phyloP scores from a whole-genome alignment of 2,329 filamentous ascomycete species.

The Aureobasidium sp. region DNA sequence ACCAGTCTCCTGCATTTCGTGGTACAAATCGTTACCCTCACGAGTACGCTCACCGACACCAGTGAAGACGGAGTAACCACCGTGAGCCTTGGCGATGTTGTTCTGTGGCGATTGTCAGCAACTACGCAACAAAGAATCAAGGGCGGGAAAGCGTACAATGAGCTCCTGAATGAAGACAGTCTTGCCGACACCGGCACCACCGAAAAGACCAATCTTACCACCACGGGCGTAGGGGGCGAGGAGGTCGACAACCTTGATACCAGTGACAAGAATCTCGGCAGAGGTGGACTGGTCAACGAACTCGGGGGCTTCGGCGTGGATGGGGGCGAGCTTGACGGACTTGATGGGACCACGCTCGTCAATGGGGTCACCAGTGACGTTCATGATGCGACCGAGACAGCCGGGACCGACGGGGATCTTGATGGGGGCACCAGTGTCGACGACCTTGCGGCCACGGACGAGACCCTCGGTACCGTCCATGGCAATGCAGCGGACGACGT shows the following conservation, averaged over 20 bases:
- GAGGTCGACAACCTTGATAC: conserved; percentile 99
- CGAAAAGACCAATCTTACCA: conserved; percentile 99
- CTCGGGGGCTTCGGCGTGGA: conserved; percentile 85
- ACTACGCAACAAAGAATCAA: neutral
- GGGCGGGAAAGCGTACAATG: conserved; percentile 52
- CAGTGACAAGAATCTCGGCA: conserved; percentile 93
- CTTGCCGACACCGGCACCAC: conserved; percentile 99
- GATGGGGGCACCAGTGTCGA: conserved; percentile 90
- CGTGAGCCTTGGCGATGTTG: conserved; percentile 99
- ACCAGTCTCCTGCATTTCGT: conserved; percentile 99
- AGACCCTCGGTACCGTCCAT: conserved; percentile 99
- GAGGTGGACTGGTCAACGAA: conserved; percentile 95
- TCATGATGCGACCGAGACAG: conserved; percentile 98
- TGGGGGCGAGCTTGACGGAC: conserved; percentile 74
- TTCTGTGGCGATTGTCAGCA: conserved; percentile 46
- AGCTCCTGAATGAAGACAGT: conserved; percentile 99
- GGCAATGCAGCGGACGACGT: conserved; percentile 98
- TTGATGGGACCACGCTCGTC: conserved; percentile 99
- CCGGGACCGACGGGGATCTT: conserved; percentile 88
- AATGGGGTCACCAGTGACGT: conserved; percentile 99
- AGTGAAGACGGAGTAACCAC: conserved; percentile 99
- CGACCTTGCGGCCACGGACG: conserved; percentile 76
- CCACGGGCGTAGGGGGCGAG: conserved; percentile 99
- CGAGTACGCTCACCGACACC: conserved; percentile 99
- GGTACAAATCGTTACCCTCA: conserved; percentile 99